phyloP scores from a whole-genome alignment of 2,329 filamentous ascomycete species.

The Phialophora chinensis region DNA sequence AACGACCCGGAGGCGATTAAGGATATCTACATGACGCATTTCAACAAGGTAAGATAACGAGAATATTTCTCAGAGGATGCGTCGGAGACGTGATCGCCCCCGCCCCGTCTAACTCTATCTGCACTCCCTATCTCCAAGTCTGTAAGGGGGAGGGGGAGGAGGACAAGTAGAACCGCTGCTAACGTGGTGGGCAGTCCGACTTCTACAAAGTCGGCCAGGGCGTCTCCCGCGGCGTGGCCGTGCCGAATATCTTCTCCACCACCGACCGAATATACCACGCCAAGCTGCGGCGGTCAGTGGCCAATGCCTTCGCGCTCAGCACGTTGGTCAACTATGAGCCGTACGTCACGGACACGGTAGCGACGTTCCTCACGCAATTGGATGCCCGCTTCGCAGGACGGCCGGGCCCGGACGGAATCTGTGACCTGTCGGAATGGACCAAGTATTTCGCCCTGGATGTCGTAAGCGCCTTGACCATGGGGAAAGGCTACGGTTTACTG shows the following conservation, averaged over 20 bases:
- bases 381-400: conserved; percentile 24
- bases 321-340: conserved; percentile 40
- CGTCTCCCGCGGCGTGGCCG: conserved; percentile 18
- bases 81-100: neutral
- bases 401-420: conserved; percentile 28
- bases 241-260: conserved; percentile 30
- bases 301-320: conserved; percentile 34
- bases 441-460: conserved; percentile 47
- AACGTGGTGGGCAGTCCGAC: conserved; percentile 15
- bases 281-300: conserved; percentile 26
- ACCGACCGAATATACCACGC: conserved; percentile 22
- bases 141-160: neutral
- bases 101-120: neutral
- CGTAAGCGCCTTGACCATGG: conserved; percentile 45
- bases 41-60: conserved; percentile 18
- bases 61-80: neutral
- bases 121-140: neutral
- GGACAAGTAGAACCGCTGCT: neutral
- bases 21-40: conserved; percentile 60
- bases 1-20: conserved; percentile 64
- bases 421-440: conserved; percentile 44
- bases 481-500: conserved; percentile 43
- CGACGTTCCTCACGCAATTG: conserved; percentile 36
- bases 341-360: conserved; percentile 20
- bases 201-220: conserved; percentile 25